Conservation (phyloP, 148 eudicot species). For the Amaranthus palmeri region DNA sequence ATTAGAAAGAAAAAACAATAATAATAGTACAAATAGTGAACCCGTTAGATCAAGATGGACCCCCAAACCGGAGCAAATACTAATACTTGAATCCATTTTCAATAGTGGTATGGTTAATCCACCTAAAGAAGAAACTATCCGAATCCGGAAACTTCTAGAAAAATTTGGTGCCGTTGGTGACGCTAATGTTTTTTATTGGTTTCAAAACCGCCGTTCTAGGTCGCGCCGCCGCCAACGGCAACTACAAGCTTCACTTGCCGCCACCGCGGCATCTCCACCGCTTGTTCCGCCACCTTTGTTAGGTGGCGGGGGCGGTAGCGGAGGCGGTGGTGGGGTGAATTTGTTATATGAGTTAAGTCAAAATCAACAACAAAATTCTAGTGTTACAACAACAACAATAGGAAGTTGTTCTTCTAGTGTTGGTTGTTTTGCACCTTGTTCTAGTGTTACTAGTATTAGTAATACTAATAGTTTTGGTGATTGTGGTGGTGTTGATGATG, state of each 20-base stretch:
- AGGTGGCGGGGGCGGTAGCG: slow-evolving; percentile 6
- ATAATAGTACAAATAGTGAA: slow-evolving; percentile 18
- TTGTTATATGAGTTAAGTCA: slow-evolving; percentile 13
- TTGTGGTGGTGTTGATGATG: slow-evolving; percentile 22
- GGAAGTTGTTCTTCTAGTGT: neutral
- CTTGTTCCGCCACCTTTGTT: neutral
- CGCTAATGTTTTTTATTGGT: slow-evolving; percentile 94
- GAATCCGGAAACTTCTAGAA: slow-evolving; percentile 66
- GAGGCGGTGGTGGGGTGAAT: neutral
- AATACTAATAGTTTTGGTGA: slow-evolving; percentile 1
- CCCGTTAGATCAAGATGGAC: slow-evolving; percentile 81
- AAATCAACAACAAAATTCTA: neutral
- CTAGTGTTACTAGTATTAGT: neutral
- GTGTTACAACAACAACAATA: slow-evolving; percentile 7
- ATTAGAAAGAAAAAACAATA: neutral
- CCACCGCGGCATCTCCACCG: slow-evolving; percentile 9
- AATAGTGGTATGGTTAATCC: slow-evolving; percentile 95
- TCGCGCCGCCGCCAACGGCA: slow-evolving; percentile 78
- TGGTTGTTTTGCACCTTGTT: slow-evolving; percentile 4
- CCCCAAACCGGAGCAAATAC: slow-evolving; percentile 86
- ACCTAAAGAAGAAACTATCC: slow-evolving; percentile 74
- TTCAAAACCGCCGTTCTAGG: slow-evolving; percentile 83
- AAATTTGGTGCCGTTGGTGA: slow-evolving; percentile 83
- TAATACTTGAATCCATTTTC: slow-evolving; percentile 79
- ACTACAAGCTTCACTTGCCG: slow-evolving; percentile 44